Evolutionary conservation across 23 red algal species (phyloP).

Genomic region (Gracilariopsis chorda): DNA sequence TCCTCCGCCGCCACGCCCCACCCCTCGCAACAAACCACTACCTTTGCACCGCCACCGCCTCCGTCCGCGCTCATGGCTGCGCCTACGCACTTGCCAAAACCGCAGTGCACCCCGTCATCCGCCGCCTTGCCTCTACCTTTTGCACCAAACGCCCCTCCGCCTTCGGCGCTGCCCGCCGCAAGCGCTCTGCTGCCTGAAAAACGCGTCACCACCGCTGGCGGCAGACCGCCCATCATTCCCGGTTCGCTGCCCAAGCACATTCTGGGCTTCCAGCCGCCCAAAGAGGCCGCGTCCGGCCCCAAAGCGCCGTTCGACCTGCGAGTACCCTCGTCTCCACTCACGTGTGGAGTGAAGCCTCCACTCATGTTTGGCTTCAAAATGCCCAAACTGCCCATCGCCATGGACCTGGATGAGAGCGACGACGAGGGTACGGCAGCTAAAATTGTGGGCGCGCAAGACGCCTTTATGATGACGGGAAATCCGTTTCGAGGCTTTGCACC

Average conservation of each 20-base stretch:
- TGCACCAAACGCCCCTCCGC: too few species aligned
- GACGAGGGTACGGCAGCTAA: constrained; percentile 30
- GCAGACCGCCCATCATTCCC: constrained; percentile 28
- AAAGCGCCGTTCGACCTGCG: constrained; percentile 27
- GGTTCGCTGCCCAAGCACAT: constrained; percentile 5
- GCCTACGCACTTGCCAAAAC: background rate
- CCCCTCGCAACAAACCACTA: background rate
- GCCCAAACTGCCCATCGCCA: constrained; percentile 54
- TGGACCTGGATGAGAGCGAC: constrained; percentile 56
- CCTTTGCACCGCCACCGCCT: background rate
- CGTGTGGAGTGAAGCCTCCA: background rate
- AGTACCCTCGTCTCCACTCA: background rate
- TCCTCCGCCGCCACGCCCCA: background rate
- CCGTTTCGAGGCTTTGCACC: constrained; percentile 56
- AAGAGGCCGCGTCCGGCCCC: background rate
- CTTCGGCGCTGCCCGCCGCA: constrained; percentile 9
- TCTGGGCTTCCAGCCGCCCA: background rate
- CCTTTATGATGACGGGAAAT: constrained; percentile 53
- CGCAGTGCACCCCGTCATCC: background rate
- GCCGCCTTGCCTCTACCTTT: background rate
- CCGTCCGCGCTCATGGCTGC: background rate
- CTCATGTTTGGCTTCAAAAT: constrained; percentile 28
- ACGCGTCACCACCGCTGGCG: constrained; percentile 3
- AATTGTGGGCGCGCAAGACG: constrained; percentile 51
- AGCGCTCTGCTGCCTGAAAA: constrained; percentile 6